phyloP scores from a whole-genome alignment of 352 stramenopile genomes.

The Stramenopiles sp. region DNA sequence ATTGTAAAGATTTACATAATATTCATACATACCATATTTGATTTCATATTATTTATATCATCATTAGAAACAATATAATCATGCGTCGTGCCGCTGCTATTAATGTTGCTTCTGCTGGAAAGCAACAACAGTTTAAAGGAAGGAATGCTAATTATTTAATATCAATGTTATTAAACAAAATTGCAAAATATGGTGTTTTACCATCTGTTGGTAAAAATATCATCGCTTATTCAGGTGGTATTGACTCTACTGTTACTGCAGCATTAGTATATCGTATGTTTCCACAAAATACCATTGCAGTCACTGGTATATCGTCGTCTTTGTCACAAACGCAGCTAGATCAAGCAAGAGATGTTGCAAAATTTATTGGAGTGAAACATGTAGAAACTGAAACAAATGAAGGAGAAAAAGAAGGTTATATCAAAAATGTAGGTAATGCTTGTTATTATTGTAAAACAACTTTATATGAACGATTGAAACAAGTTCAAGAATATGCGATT shows the following conservation, averaged over 20 bases:
- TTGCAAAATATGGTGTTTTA: neutral
- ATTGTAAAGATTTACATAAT: no score
- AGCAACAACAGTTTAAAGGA: no score
- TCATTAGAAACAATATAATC: no score
- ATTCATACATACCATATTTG: no score
- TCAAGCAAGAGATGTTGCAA: constrained; percentile 55
- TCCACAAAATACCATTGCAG: constrained; percentile 43
- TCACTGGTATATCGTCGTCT: constrained; percentile 69
- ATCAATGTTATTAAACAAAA: neutral
- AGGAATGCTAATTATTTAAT: neutral
- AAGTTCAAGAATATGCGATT: constrained; percentile 44
- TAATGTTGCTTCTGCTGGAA: no score
- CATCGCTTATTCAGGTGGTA: constrained; percentile 73
- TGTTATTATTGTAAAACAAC: constrained; percentile 94
- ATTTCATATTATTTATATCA: no score
- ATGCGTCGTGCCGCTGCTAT: no score
- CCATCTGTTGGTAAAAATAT: constrained; percentile 26
- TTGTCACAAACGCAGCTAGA: constrained; percentile 58
- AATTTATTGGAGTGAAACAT: constrained; percentile 58
- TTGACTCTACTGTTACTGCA: constrained; percentile 80
- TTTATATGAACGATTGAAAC: constrained; percentile 75
- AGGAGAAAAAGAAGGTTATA: constrained; percentile 52
- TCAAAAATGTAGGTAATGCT: constrained; percentile 73
- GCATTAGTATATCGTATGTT: constrained; percentile 65
- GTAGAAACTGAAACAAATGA: constrained; percentile 62